Evolutionary conservation across 1,139 yeast species (phyloP), one percentile per base, ranked within the genome.

Genomic region (Candida tropicalis): DNA sequence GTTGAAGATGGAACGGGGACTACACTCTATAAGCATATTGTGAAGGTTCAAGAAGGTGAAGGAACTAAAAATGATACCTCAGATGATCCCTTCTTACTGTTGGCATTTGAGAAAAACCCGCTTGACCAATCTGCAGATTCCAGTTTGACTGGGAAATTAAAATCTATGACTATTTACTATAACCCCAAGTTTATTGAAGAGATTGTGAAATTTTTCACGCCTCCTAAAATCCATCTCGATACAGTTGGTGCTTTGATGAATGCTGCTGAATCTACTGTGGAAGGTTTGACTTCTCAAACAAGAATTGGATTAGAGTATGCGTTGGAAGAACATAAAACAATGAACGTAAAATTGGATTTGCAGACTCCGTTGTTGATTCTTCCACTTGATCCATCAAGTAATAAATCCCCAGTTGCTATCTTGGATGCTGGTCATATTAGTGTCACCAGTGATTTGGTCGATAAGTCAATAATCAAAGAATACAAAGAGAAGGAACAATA

Each of bases 381-480:
- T 31, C 99, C 99, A 0, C 70, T 89, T 16, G 88, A 89, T 57
- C 87, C 96, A 0, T 77, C 81, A 11, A 81, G 80, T 51, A 82
- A 88, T 82, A 75, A 85, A 34, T 82, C 97, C 0, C 95, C 97
- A 0, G 96, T 96, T 48, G 91, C 93, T 4, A 81, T 93, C 11
- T 73, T 95, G 44, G 99, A 95, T 74, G 97, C 98, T 11, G 99
- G 99, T 57, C 97, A 93, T 61, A 84, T 95, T 26, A 84, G 91
- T 55, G 82, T 93, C 6, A 68, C 75, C 2, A 88, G 97, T 60
- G 93, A 90, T 51, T 73, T 91, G 37, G 96, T 85, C 2, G 88
- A 88, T 39, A 80, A 80, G 53, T 76, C 79, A 3, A 81, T 79
- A 40, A 78, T 90, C 31, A 83, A 84, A 41, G 84, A 84, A 48